These are phyloP conservation scores for Heliosperma pusillum DNA, from an alignment of 148 eudicot genomes.

Conservation along the genomic window DNA sequence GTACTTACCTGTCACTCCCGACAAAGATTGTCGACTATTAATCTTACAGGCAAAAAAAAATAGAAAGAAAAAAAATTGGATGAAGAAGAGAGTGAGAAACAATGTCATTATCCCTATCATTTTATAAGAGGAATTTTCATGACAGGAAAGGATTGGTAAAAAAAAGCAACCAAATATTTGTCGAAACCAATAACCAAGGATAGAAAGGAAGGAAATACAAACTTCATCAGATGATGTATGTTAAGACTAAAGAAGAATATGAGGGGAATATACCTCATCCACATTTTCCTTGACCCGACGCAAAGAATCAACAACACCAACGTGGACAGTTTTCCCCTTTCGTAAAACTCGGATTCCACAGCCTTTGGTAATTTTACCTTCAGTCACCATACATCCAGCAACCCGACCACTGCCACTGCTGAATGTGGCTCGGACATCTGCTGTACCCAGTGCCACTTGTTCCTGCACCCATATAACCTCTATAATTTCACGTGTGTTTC, in stretches of 20 bases:
- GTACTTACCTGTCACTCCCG: conserved; percentile 59
- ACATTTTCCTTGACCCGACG: conserved; percentile 88
- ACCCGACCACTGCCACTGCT: conserved; percentile 96
- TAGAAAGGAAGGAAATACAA: not conserved
- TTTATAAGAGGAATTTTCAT: no score
- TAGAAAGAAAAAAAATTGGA: no score
- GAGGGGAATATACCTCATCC: conserved; percentile 60
- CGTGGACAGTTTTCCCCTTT: conserved; percentile 60
- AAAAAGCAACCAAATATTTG: no score
- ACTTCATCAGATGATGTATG: not conserved
- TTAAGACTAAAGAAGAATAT: not conserved
- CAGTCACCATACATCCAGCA: conserved; percentile 98
- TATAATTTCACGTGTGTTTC: not conserved
- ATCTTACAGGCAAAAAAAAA: not conserved
- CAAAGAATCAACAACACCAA: conserved; percentile 74
- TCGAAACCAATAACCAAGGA: not conserved
- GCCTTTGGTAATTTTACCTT: conserved; percentile 83
- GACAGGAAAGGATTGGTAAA: no score
- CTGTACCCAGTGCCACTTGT: conserved; percentile 74
- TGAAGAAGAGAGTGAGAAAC: no score
- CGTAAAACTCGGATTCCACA: conserved; percentile 75
- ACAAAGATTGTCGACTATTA: not conserved
- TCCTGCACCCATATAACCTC: conserved; percentile 45
- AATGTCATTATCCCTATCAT: no score
- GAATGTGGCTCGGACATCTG: conserved; percentile 85